Evolutionary conservation across 305 asterid genomes (phyloP).

Genomic region (Plantago coronopus): DNA sequence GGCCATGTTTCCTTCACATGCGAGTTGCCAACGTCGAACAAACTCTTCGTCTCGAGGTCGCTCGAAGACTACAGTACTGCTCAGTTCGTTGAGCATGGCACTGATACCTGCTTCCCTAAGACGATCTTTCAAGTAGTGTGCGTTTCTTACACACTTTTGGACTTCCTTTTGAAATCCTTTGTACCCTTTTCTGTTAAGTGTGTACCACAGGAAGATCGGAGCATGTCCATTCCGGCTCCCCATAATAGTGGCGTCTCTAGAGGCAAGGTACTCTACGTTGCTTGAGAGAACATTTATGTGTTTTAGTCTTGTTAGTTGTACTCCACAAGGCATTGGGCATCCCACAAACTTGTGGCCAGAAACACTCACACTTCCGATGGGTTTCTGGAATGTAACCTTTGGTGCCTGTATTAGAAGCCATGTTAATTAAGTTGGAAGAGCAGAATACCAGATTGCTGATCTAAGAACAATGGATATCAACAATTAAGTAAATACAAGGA

Average conservation of each 20-base stretch:
- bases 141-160: constrained; percentile 76
- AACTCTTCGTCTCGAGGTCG: constrained; percentile 73
- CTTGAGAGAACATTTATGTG: constrained; percentile 70
- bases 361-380: constrained; percentile 90
- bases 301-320: constrained; percentile 60
- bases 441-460: background rate
- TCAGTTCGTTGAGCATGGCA: constrained; percentile 82
- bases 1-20: constrained; percentile 82
- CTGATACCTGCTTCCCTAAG: constrained; percentile 67
- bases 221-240: constrained; percentile 97
- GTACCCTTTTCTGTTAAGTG: constrained; percentile 78
- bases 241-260: constrained; percentile 87
- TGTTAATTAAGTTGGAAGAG: constrained; percentile 10
- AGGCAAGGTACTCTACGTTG: constrained; percentile 85
- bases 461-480: background rate
- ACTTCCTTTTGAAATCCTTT: constrained; percentile 89
- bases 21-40: constrained; percentile 89
- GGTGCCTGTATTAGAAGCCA: constrained; percentile 62
- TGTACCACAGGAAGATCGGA: constrained; percentile 92
- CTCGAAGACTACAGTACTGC: constrained; percentile 87
- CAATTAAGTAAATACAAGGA: background rate
- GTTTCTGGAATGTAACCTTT: constrained; percentile 78
- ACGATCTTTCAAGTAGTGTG: constrained; percentile 69
- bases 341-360: constrained; percentile 96
- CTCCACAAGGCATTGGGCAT: constrained; percentile 95